A percentile compares a stretch with the other conserved stretches of the same genome.
phyloP scores from a whole-genome alignment of 192 early-diverging fungal species.

The Irineochytrium annulatum region DNA sequence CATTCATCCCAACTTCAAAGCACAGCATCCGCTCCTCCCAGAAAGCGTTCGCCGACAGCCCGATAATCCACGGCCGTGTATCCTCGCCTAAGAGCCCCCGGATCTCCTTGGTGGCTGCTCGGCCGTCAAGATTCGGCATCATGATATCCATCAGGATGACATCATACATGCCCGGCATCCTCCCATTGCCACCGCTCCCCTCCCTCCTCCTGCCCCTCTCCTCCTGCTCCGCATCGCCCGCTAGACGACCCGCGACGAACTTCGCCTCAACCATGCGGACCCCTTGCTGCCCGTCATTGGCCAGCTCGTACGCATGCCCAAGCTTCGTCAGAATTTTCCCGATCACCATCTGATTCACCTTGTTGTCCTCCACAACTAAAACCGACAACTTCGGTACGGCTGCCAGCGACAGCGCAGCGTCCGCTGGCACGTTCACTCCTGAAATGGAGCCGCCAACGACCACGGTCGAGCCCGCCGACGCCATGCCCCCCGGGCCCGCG shows the following conservation, averaged over 20 bases:
- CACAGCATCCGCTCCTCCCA: constrained; percentile 7
- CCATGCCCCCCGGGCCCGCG: too few species aligned
- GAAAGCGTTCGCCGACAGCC: constrained; percentile 12
- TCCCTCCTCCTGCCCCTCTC: too few species aligned
- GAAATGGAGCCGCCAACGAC: too few species aligned
- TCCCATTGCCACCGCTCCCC: too few species aligned
- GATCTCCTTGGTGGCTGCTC: not conserved
- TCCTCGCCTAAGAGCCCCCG: not conserved
- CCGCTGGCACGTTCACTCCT: too few species aligned
- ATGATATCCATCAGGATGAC: constrained; percentile 2
- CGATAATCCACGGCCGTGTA: constrained; percentile 8
- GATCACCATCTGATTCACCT: constrained; percentile 16
- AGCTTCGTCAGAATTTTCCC: constrained; percentile 6
- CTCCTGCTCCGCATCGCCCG: too few species aligned
- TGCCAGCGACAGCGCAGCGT: too few species aligned
- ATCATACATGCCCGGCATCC: too few species aligned
- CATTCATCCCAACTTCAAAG: constrained; percentile 10
- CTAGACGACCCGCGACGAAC: too few species aligned
- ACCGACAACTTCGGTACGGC: too few species aligned
- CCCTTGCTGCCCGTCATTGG: constrained; percentile 10
- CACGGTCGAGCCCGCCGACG: too few species aligned
- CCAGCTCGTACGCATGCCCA: constrained; percentile 8
- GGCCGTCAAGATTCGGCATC: not conserved
- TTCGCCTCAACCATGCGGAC: too few species aligned
- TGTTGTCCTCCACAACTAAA: constrained; percentile 12